Percentiles rank a stretch among this genome's conserved stretches.
Conservation (phyloP, 2,329 filamentous ascomycete genomes). For the Xylaria sp. region DNA sequence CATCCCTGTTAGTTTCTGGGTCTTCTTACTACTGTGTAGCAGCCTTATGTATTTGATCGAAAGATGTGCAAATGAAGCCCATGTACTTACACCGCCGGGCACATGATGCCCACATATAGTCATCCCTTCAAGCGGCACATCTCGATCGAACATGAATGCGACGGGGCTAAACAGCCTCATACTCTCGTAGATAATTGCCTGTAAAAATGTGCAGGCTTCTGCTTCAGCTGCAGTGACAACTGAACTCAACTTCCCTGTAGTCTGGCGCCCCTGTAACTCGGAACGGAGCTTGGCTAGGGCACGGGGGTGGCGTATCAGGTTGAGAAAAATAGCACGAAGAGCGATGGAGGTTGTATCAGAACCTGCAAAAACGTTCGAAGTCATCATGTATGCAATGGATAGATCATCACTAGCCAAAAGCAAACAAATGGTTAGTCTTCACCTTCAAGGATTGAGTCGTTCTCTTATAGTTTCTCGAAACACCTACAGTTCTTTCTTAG, state of each 20-base stretch:
- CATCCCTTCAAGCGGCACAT: constrained; percentile 31
- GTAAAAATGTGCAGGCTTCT: constrained; percentile 25
- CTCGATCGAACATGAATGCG: constrained; percentile 23
- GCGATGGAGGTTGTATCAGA: constrained; percentile 35
- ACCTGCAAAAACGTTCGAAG: constrained; percentile 36
- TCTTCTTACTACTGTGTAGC: not conserved
- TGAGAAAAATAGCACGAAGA: constrained; percentile 31
- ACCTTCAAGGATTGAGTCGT: not conserved
- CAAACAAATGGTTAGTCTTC: not conserved
- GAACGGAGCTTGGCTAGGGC: constrained; percentile 17
- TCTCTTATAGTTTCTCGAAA: not conserved
- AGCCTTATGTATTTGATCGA: not conserved
- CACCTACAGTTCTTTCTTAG: constrained; percentile 28
- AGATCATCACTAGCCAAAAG: constrained; percentile 26
- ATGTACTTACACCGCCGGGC: constrained; percentile 31
- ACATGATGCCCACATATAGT: constrained; percentile 30
- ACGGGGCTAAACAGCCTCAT: constrained; percentile 23
- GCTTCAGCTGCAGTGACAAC: constrained; percentile 22
- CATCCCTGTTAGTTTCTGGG: constrained; percentile 1
- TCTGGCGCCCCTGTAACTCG: constrained; percentile 20
- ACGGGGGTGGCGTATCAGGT: constrained; percentile 25
- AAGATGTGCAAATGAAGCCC: not conserved
- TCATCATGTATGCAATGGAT: constrained; percentile 36
- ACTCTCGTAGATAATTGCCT: constrained; percentile 32
- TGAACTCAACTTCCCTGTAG: constrained; percentile 7